Evolutionary conservation across 139 green algal species (phyloP).

Genomic region (Trebouxia sp.): DNA sequence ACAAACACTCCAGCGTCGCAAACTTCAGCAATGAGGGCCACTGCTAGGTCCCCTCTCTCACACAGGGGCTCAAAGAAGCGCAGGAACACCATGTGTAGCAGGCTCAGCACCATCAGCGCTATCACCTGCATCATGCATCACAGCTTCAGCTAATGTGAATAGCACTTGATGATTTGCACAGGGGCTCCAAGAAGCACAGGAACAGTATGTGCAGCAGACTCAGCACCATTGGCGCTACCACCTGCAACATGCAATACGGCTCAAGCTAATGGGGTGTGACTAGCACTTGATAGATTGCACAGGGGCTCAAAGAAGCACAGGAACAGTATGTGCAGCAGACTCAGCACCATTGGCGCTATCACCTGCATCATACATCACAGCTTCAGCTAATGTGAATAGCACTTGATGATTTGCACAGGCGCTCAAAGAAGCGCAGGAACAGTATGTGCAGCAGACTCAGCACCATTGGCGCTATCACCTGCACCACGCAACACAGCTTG

Average conservation of each 20-base stretch:
- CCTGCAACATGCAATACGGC: no score
- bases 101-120: constrained; percentile 37
- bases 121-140: constrained; percentile 31
- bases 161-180: neutral
- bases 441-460: no score
- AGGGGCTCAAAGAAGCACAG: constrained; percentile 45
- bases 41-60: constrained; percentile 40
- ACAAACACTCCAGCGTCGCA: constrained; percentile 43
- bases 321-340: constrained; percentile 42
- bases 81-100: constrained; percentile 46
- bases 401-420: neutral
- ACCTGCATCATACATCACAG: constrained; percentile 20
- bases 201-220: no score
- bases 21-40: constrained; percentile 35
- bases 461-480: no score
- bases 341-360: constrained; percentile 40
- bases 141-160: neutral
- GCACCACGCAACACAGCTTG: no score
- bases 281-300: no score
- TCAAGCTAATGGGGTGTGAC: no score
- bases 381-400: neutral
- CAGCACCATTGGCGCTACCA: no score
- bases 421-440: no score
- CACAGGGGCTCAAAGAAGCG: constrained; percentile 42
- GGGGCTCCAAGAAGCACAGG: neutral